Conservation (phyloP, 306 rosid genomes). For the Prinsepia uniflora region DNA sequence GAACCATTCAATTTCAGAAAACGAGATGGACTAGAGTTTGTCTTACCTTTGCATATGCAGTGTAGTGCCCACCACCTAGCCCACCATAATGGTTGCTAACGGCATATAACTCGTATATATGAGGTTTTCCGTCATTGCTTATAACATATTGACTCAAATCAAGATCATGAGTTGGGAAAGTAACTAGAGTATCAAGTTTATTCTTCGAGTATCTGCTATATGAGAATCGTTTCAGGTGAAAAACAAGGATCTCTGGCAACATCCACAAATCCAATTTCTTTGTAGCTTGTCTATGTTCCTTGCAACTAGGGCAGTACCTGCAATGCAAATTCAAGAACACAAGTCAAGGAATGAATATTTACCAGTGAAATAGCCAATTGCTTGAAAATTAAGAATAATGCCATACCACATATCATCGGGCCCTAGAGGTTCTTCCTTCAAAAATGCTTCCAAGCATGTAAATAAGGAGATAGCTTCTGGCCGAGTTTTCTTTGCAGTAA, state of each 20-base stretch:
- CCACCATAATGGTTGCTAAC: constrained; percentile 98
- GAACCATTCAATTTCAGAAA: background rate
- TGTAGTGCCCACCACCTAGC: constrained; percentile 96
- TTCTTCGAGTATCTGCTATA: constrained; percentile 93
- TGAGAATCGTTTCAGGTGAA: constrained; percentile 93
- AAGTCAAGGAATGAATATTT: constrained; percentile 2
- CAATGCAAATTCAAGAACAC: constrained; percentile 12
- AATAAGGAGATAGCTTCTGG: constrained; percentile 94
- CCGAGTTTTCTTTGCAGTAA: constrained; percentile 73
- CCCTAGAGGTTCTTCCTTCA: constrained; percentile 96
- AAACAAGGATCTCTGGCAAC: constrained; percentile 92
- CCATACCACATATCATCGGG: constrained; percentile 96
- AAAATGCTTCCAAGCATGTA: constrained; percentile 95
- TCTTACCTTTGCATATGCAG: constrained; percentile 87
- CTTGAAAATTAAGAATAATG: constrained; percentile 4
- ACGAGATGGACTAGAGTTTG: background rate
- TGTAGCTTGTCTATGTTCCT: constrained; percentile 96
- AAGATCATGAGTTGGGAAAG: constrained; percentile 86
- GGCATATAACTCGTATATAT: constrained; percentile 75
- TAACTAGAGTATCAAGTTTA: constrained; percentile 91
- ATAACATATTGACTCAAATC: constrained; percentile 88
- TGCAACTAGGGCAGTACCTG: constrained; percentile 98
- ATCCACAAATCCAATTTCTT: constrained; percentile 98
- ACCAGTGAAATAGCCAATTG: background rate
- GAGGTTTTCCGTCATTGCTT: constrained; percentile 64